Base-by-base conservation (phyloP, 495 filamentous ascomycete genomes). In the Penicillium canariense region DNA sequence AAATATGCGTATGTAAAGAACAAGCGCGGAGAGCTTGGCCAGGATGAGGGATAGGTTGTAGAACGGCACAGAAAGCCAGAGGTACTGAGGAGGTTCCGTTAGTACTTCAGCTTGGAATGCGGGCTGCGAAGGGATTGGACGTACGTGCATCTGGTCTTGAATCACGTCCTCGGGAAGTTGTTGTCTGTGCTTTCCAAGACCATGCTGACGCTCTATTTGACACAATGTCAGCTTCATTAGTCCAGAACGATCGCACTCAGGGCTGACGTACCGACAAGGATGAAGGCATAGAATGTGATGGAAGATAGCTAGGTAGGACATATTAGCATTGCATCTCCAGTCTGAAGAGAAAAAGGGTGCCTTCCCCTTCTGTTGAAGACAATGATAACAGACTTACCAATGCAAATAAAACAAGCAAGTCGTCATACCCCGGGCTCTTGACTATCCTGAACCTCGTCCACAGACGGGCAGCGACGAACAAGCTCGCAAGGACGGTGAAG, bases 41-140 rank as follows among this genome's bases (percentile, higher is more conserved):
- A 79, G 60, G 47, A 69, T 67, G 18, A 80, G 64, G n/a, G 64
- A 53, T 31, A 73, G 56, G 46, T 76, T 76, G 63, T 77, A 77
- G 46, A 77, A 63, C 3, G 72, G 68, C 14, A 74, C 49, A 0
- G 71, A 68, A 27, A 72, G 47, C 65, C 66, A 76, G 9, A 75
- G 65, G 15, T 57, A 66, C 73, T 77, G 17, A 26, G 11, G 11
- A 14, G 15, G 8, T 23, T 12, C 14, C 18, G 22, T 52, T 25
- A 48, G 17, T 35, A 10, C 1, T 0, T 25, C 42, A 10, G 15
- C 3, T 25, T 17, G 26, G n/a, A 11, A 30, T n/a, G 38, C 26
- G 10, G 9, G 3, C n/a, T 39, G 9, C 14, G 20, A 5, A 7
- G 6, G n/a, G 5, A 27, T 14, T 44, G 34, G 5, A 54, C 55